Percentiles rank a stretch among this genome's conserved stretches.
phyloP scores from a whole-genome alignment of 148 eudicot species.

The Fagopyrum homotropicum region DNA sequence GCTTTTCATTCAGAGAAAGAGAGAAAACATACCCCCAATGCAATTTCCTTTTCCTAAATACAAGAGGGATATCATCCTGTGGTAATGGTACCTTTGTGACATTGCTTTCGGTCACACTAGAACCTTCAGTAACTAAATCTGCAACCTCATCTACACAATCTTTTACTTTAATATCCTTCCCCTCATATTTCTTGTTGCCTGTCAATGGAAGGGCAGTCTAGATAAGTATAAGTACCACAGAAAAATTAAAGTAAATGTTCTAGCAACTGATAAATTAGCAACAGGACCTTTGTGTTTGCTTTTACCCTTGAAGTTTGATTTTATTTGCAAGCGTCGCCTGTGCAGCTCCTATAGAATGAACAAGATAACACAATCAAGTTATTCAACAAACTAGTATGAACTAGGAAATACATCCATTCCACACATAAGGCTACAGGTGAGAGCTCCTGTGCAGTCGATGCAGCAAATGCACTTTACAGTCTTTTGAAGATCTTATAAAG shows the following conservation, averaged over 20 bases:
- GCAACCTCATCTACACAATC: background rate
- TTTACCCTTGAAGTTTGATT: conserved; percentile 7
- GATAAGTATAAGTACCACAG: no score
- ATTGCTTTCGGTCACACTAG: background rate
- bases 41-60: conserved; percentile 10
- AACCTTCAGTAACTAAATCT: background rate
- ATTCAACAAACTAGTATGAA: background rate
- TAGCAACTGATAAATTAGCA: background rate
- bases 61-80: conserved; percentile 8
- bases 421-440: no score
- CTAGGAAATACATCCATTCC: background rate
- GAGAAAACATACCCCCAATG: conserved; percentile 13
- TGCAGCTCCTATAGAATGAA: conserved; percentile 7
- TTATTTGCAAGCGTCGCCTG: conserved; percentile 12
- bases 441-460: no score
- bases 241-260: background rate
- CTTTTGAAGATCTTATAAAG: background rate
- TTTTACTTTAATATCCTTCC: background rate
- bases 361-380: background rate
- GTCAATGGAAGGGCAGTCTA: background rate
- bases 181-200: conserved; percentile 5
- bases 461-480: no score
- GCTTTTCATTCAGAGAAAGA: background rate
- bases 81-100: background rate
- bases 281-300: background rate